Percentiles rank a stretch among this genome's conserved stretches.
phyloP scores from a whole-genome alignment of 441 rosid species.

The Capsella rubella region DNA sequence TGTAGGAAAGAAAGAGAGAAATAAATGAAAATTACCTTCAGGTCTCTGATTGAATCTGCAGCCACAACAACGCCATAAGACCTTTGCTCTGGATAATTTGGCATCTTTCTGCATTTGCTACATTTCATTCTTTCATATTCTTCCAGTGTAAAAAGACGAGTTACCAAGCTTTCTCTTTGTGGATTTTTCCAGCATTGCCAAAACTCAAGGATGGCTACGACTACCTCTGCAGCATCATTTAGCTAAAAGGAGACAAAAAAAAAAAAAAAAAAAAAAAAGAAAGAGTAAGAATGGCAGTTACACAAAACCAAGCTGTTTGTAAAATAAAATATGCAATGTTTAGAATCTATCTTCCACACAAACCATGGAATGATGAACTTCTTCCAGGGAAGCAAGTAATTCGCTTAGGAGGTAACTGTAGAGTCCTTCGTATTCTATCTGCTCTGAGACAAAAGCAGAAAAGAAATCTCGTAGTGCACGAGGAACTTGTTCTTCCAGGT shows the following conservation, averaged over 20 bases:
- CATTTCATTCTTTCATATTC: not conserved
- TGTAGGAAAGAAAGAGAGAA: not conserved
- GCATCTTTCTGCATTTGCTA: not conserved
- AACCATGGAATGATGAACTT: not conserved
- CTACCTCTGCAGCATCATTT: not conserved
- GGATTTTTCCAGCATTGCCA: not conserved
- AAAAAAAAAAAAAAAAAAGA: too few species aligned
- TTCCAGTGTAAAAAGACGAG: not conserved
- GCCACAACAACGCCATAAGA: too few species aligned
- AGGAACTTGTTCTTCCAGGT: not conserved
- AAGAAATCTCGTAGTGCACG: not conserved
- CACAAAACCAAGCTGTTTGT: not conserved
- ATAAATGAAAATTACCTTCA: not conserved
- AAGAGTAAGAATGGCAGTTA: not conserved
- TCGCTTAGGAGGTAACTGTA: not conserved
- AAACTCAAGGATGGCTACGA: not conserved
- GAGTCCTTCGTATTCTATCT: not conserved
- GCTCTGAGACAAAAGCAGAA: constrained; percentile 1
- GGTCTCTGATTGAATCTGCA: not conserved
- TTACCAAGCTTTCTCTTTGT: not conserved
- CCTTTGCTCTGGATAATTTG: not conserved
- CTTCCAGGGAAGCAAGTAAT: not conserved
- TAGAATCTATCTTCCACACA: not conserved
- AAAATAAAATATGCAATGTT: not conserved
- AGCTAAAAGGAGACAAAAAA: not conserved